Conservation (phyloP, 164 flowering plant species). For the Piper longum region DNA sequence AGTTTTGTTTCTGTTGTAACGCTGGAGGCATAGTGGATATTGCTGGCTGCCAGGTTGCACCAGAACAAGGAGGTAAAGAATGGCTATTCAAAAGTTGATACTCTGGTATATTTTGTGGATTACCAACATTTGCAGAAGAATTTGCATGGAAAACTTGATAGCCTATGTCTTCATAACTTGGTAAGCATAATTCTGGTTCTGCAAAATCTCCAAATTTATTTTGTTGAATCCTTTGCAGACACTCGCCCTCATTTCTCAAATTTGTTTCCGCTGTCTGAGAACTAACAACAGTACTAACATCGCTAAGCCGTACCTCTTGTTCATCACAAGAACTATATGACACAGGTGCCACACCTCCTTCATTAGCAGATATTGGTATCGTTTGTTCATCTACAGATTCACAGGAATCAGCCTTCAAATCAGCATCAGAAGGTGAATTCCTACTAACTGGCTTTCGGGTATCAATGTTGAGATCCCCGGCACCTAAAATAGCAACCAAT, state of each 20-base stretch:
- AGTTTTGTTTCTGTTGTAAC: background rate
- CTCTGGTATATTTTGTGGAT: constrained; percentile 33
- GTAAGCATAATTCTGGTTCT: constrained; percentile 65
- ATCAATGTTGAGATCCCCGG: background rate
- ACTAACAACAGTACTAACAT: constrained; percentile 14
- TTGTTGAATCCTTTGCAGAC: constrained; percentile 23
- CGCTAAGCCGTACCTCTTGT: constrained; percentile 15
- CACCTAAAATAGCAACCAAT: background rate
- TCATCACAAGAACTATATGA: constrained; percentile 12
- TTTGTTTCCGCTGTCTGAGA: constrained; percentile 10
- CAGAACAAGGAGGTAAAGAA: constrained; percentile 49
- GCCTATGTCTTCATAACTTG: constrained; percentile 45
- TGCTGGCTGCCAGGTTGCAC: constrained; percentile 25
- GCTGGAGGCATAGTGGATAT: constrained; percentile 8
- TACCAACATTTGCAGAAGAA: constrained; percentile 43
- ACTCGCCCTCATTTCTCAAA: constrained; percentile 17
- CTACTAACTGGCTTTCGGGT: background rate
- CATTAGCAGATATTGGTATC: constrained; percentile 11
- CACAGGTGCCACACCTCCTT: constrained; percentile 4
- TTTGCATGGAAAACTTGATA: constrained; percentile 50
- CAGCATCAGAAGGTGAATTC: constrained; percentile 1
- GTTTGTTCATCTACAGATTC: constrained; percentile 15
- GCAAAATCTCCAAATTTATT: constrained; percentile 26
- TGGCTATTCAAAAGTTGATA: constrained; percentile 28
- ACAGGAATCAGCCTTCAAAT: constrained; percentile 8